Conservation (phyloP, 148 eudicot genomes). For the Heliamphora exappendiculata region DNA sequence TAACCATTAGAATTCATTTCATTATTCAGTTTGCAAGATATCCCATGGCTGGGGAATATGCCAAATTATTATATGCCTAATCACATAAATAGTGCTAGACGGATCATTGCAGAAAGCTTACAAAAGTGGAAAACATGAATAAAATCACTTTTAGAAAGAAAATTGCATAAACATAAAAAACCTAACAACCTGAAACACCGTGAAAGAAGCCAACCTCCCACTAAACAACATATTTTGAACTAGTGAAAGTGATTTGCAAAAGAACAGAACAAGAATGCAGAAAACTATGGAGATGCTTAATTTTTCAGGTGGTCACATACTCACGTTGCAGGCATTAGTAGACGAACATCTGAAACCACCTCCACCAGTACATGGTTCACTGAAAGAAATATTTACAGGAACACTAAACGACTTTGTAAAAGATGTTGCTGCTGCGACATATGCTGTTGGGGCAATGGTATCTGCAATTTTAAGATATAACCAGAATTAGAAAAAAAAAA, state of each 20-base stretch:
- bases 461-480: constrained; percentile 39
- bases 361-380: constrained; percentile 70
- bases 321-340: constrained; percentile 75
- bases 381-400: constrained; percentile 64
- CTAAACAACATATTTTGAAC: background rate
- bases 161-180: background rate
- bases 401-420: constrained; percentile 56
- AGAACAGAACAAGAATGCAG: background rate
- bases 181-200: background rate
- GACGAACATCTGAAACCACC: constrained; percentile 78
- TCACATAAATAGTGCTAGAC: background rate
- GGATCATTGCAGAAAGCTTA: background rate
- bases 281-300: background rate
- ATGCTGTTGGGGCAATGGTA: constrained; percentile 78
- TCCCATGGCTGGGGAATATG: too few relatives aligned
- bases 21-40: background rate
- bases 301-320: constrained; percentile 37
- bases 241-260: background rate
- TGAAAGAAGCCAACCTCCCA: constrained; percentile 2
- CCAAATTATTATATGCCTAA: background rate
- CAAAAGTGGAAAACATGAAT: background rate
- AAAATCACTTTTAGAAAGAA: background rate
- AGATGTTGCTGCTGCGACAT: constrained; percentile 44
- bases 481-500: constrained; percentile 11
- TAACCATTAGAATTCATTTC: constrained; percentile 3